Percentiles rank a stretch among this genome's conserved stretches.
Conservation (phyloP, 805 yeast species). For the Kazachstania africana region DNA sequence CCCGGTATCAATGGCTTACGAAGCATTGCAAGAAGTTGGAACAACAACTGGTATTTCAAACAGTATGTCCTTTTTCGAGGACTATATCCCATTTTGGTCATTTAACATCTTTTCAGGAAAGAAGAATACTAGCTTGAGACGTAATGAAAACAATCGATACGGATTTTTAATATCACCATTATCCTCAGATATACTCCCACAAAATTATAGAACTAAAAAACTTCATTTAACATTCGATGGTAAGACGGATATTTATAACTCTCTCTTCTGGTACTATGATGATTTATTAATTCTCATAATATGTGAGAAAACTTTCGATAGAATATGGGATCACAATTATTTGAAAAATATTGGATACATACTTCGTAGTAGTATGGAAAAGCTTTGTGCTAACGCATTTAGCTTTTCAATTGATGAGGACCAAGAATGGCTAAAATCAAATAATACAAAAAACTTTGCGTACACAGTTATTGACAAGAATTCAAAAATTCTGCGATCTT, state of each 20-base stretch:
- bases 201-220: conserved; percentile 13
- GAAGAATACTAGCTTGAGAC: neutral
- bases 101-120: neutral
- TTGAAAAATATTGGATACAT: conserved; percentile 17
- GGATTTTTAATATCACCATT: conserved; percentile 25
- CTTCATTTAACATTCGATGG: conserved; percentile 10
- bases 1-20: conserved; percentile 25
- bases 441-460: conserved; percentile 10
- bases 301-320: conserved; percentile 14
- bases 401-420: neutral
- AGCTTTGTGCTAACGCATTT: conserved; percentile 10
- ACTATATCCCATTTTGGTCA: conserved; percentile 19
- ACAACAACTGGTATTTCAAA: conserved; percentile 22
- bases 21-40: conserved; percentile 27
- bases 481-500: conserved; percentile 7
- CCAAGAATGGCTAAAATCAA: no score
- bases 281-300: conserved; percentile 18
- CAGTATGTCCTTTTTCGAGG: conserved; percentile 20
- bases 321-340: conserved; percentile 20
- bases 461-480: conserved; percentile 12
- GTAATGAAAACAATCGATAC: conserved; percentile 5
- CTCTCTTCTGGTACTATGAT: conserved; percentile 23
- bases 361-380: conserved; percentile 13
- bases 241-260: conserved; percentile 8
- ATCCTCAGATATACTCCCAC: conserved; percentile 14